These are phyloP conservation scores for Heliamphora pulchella DNA, from an alignment of 179 eudicot species.

Conservation along the genomic window DNA sequence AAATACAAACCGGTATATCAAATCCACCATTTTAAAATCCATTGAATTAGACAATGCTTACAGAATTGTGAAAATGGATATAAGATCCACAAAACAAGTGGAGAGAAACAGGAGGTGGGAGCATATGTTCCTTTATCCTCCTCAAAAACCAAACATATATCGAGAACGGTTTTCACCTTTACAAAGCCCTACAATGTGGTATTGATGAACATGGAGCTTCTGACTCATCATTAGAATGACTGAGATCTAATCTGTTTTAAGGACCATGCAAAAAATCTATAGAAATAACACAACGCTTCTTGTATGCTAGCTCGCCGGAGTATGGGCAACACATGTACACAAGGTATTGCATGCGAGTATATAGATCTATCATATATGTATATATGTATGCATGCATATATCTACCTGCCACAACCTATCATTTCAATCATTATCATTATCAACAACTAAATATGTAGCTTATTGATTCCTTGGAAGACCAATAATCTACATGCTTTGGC, in stretches of 20 bases:
- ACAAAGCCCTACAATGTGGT: neutral
- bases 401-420: slow-evolving; percentile 1
- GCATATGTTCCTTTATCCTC: slow-evolving; percentile 4
- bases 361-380: too few species aligned
- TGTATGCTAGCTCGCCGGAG: neutral
- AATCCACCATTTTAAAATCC: neutral
- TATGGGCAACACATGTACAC: too few species aligned
- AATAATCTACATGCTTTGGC: too few species aligned
- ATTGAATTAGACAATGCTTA: slow-evolving; percentile 4
- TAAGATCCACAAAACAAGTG: neutral
- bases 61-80: neutral
- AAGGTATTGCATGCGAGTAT: too few species aligned
- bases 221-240: neutral
- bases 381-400: neutral
- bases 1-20: neutral
- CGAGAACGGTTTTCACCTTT: neutral
- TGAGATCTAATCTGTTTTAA: neutral
- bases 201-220: neutral
- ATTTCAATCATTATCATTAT: neutral
- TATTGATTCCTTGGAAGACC: neutral
- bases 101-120: neutral
- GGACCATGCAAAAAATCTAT: neutral
- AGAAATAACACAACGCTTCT: neutral
- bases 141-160: neutral
- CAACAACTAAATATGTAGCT: neutral